Conservation (phyloP, 441 rosid species). For the Hura crepitans region DNA sequence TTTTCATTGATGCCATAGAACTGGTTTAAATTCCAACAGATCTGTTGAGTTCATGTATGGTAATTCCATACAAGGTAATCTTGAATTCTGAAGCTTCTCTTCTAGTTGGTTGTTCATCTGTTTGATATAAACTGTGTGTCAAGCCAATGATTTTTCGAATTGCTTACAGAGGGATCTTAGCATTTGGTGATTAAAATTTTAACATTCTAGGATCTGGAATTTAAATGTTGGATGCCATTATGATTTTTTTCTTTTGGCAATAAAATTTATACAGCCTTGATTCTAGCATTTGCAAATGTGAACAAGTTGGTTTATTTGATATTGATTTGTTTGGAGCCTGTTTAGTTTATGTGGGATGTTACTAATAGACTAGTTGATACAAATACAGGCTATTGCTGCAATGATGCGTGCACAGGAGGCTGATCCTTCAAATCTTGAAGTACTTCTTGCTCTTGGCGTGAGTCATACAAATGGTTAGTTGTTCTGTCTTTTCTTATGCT, state of each 20-base stretch:
- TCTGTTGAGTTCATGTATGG: background rate
- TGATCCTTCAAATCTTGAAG: slow-evolving; percentile 87
- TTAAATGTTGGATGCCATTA: background rate
- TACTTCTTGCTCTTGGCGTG: slow-evolving; percentile 98
- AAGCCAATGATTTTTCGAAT: background rate
- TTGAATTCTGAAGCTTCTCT: background rate
- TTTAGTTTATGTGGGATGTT: slow-evolving; percentile 1
- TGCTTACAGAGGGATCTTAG: background rate
- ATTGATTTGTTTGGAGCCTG: background rate
- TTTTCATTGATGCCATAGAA: background rate
- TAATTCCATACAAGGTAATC: too few relatives aligned
- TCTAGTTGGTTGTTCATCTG: background rate
- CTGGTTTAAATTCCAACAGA: background rate
- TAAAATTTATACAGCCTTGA: background rate
- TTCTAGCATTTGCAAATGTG: background rate
- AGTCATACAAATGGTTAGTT: slow-evolving; percentile 96
- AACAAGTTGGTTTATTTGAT: slow-evolving; percentile 6
- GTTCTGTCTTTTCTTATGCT: slow-evolving; percentile 7
- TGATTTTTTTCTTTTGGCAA: background rate
- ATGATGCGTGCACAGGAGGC: slow-evolving; percentile 98
- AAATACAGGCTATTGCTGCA: slow-evolving; percentile 88
- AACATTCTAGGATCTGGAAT: background rate
- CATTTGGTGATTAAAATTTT: background rate
- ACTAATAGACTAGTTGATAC: slow-evolving; percentile 15
- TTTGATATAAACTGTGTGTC: too few relatives aligned